A percentile compares a stretch with the other conserved stretches of the same genome.
These are phyloP conservation scores for Pistacia vera DNA, from an alignment of 345 rosid genomes.

Conservation along the genomic window DNA sequence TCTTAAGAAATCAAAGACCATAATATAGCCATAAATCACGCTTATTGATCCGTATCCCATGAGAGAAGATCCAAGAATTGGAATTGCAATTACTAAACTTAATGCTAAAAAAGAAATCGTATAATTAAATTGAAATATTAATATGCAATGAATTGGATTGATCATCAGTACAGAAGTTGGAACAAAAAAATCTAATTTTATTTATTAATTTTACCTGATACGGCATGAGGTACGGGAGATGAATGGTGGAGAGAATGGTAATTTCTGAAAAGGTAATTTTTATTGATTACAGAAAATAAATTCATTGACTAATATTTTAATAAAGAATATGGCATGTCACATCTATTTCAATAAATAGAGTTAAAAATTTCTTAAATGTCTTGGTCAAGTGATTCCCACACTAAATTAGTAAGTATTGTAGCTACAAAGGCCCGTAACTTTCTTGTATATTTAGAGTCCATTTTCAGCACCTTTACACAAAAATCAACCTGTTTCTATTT, in stretches of 20 bases:
- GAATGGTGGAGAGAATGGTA: slow-evolving; percentile 87
- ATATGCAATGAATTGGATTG: too few relatives aligned
- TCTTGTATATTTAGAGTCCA: too few relatives aligned
- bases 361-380: too few relatives aligned
- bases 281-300: slow-evolving; percentile 16
- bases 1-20: slow-evolving; percentile 71
- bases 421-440: too few relatives aligned
- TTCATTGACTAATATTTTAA: too few relatives aligned
- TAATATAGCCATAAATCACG: slow-evolving; percentile 57
- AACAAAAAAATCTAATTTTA: not conserved
- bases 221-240: slow-evolving; percentile 72
- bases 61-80: slow-evolving; percentile 61
- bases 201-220: slow-evolving; percentile 52
- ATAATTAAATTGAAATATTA: not conserved
- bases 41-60: slow-evolving; percentile 70
- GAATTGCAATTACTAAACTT: slow-evolving; percentile 56
- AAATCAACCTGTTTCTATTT: too few relatives aligned
- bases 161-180: too few relatives aligned
- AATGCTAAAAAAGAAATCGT: slow-evolving; percentile 24
- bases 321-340: too few relatives aligned
- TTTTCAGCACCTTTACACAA: too few relatives aligned
- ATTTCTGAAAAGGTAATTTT: slow-evolving; percentile 48
- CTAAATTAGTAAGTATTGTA: too few relatives aligned
- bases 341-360: too few relatives aligned
- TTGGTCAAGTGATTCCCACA: too few relatives aligned